These are phyloP conservation scores for Singerocomus rubriflavus DNA, from an alignment of 1,284 basidiomycete species.

Conservation along the genomic window DNA sequence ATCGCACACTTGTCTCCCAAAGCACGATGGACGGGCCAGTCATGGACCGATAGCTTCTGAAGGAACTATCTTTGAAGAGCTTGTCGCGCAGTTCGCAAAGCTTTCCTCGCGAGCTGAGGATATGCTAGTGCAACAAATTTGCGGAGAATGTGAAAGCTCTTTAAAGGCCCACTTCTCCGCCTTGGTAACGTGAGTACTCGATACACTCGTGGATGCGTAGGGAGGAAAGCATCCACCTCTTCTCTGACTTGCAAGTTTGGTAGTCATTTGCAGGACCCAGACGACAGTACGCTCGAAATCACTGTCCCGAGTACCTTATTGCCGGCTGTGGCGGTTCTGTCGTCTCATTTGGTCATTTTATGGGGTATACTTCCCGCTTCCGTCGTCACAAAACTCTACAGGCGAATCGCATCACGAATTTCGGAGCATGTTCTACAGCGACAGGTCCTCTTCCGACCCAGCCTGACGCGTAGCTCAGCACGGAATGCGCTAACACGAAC, in stretches of 20 bases:
- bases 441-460: slow-evolving; percentile 76
- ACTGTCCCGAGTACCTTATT: slow-evolving; percentile 65
- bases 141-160: slow-evolving; percentile 71
- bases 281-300: slow-evolving; percentile 41
- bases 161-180: slow-evolving; percentile 68
- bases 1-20: slow-evolving; percentile 47
- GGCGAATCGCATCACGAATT: slow-evolving; percentile 63
- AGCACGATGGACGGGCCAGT: slow-evolving; percentile 26
- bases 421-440: slow-evolving; percentile 77
- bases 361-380: slow-evolving; percentile 56
- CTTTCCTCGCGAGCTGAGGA: slow-evolving; percentile 76
- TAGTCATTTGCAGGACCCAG: slow-evolving; percentile 24
- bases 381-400: slow-evolving; percentile 60
- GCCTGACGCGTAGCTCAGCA: slow-evolving; percentile 42
- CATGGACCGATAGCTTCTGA: slow-evolving; percentile 35
- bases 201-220: not conserved
- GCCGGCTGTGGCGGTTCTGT: slow-evolving; percentile 67
- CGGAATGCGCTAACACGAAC: slow-evolving; percentile 40
- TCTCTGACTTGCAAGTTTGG: slow-evolving; percentile 5
- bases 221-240: not conserved
- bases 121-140: slow-evolving; percentile 79
- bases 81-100: slow-evolving; percentile 60
- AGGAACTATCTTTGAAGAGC: slow-evolving; percentile 74
- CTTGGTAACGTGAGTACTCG: slow-evolving; percentile 37
- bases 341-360: slow-evolving; percentile 68